Evolutionary conservation across 371 early-diverging fungal genomes (phyloP), one percentile per base, ranked within the genome.

Genomic region (Mucor piriformis): DNA sequence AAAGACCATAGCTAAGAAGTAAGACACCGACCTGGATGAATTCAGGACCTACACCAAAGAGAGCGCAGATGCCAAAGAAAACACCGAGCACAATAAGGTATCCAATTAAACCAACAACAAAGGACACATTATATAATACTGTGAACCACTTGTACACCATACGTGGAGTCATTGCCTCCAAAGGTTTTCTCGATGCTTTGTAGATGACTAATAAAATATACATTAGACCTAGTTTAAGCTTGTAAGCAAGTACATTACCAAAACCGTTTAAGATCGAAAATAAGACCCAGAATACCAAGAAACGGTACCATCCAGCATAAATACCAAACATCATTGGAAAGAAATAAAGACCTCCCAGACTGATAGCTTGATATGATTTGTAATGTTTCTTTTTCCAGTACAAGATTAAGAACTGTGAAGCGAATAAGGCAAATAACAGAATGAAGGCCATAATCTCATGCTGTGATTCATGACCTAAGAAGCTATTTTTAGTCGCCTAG

Each of bases 401-500:
- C 12, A 91, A 64, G 64, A 94, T 81, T 7, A 86, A 56, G 47
- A 92, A 81, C 68, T 94, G 95, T 49, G 86, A 88, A 20, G 82
- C 78, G 57, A 92, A 76, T 25, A 94, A 70, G 12, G 86, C 71
- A 56, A 77, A 77, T 21, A 94, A 61, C 25, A 94, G 78, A 61
- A 94, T 92, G 56, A 92, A 54, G 8, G 87, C 87, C 95, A 92
- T 94, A 33, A 77, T 63, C 29, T 87, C 84, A 73, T 90, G 92
- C 44, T 83, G 86, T 23, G 71, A 64, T 54, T 89, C 88, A 66
- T 91, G 91, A 29, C 88, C 87, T 65, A 69, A 20, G 7, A 11
- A 20, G n/a, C 2, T 18, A 42, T 10, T 18, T 16, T 20, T 46
- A 15, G 7, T 21, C 13, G 8, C 24, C 15, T 46, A 11, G 40